Conservation (phyloP, 2,329 filamentous ascomycete genomes). For the Sporothrix inflata region DNA sequence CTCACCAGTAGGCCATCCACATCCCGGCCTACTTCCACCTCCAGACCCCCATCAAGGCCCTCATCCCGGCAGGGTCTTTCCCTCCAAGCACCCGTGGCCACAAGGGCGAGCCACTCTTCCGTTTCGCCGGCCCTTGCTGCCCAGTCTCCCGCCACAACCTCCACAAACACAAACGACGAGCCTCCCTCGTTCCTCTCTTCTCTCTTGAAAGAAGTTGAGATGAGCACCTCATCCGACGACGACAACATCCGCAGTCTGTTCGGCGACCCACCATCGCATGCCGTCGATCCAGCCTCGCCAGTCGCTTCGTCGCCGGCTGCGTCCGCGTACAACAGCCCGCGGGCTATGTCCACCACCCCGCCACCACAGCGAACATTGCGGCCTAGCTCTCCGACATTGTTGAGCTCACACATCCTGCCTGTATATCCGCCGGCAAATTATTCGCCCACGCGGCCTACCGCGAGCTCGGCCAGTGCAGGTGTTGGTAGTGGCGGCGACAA, state of each 20-base stretch:
- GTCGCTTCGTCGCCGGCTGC: constrained; percentile 63
- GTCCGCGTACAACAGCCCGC: constrained; percentile 68
- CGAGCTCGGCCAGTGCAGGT: constrained; percentile 19
- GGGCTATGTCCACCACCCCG: constrained; percentile 69
- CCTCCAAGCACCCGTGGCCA: constrained; percentile 1
- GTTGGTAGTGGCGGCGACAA: constrained; percentile 44
- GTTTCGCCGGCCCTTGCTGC: neutral
- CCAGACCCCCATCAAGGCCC: constrained; percentile 1
- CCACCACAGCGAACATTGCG: constrained; percentile 65
- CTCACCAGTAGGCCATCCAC: constrained; percentile 6
- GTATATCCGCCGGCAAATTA: constrained; percentile 76
- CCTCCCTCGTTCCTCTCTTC: constrained; percentile 84
- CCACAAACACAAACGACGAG: constrained; percentile 41
- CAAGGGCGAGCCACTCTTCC: constrained; percentile 26
- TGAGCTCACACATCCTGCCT: constrained; percentile 74
- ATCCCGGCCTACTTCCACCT: neutral
- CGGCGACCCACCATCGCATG: constrained; percentile 34
- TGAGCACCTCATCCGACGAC: constrained; percentile 61
- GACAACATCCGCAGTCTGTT: constrained; percentile 52
- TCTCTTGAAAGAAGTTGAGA: constrained; percentile 84
- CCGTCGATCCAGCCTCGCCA: constrained; percentile 41
- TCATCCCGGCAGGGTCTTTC: constrained; percentile 10
- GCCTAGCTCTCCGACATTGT: constrained; percentile 65
- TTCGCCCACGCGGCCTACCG: constrained; percentile 58
- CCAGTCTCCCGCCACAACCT: constrained; percentile 12